Conservation (phyloP, 1,139 yeast genomes). For the Protomyces inundatus region DNA sequence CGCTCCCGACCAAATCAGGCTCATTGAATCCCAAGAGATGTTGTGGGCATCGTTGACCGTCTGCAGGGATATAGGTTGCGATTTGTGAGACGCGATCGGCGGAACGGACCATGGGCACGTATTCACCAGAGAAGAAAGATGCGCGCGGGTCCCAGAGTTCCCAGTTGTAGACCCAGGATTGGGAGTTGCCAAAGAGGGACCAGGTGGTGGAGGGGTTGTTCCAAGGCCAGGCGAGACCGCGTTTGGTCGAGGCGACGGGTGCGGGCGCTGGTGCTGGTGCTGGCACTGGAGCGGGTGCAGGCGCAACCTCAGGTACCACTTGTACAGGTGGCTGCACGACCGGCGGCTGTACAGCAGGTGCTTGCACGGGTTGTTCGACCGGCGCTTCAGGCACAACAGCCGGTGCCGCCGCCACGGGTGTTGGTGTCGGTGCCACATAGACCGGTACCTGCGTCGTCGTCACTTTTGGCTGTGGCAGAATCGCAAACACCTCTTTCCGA, state of each 20-base stretch:
- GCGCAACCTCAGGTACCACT: no score
- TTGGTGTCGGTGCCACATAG: neutral
- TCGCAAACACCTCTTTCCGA: neutral
- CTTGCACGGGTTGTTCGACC: neutral
- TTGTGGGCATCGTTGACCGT: neutral
- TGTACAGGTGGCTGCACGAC: neutral
- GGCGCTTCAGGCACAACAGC: neutral
- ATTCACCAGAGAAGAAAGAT: conserved; percentile 8
- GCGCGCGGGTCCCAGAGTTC: conserved; percentile 20
- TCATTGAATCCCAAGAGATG: conserved; percentile 27
- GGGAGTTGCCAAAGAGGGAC: conserved; percentile 9
- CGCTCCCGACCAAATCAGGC: conserved; percentile 24
- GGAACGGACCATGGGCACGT: conserved; percentile 13
- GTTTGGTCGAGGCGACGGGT: conserved; percentile 6
- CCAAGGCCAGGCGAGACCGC: conserved; percentile 26
- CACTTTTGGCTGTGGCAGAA: neutral
- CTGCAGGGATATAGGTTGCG: conserved; percentile 1
- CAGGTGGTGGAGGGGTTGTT: conserved; percentile 4
- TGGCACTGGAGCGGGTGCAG: neutral
- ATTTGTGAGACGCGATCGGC: conserved; percentile 11
- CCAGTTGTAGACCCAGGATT: conserved; percentile 27
- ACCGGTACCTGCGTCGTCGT: neutral
- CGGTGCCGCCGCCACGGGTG: neutral
- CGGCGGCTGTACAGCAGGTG: neutral
- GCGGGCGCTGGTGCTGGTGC: neutral